Conservation (phyloP, 2,329 filamentous ascomycete species). For the Cladosporium sp. region DNA sequence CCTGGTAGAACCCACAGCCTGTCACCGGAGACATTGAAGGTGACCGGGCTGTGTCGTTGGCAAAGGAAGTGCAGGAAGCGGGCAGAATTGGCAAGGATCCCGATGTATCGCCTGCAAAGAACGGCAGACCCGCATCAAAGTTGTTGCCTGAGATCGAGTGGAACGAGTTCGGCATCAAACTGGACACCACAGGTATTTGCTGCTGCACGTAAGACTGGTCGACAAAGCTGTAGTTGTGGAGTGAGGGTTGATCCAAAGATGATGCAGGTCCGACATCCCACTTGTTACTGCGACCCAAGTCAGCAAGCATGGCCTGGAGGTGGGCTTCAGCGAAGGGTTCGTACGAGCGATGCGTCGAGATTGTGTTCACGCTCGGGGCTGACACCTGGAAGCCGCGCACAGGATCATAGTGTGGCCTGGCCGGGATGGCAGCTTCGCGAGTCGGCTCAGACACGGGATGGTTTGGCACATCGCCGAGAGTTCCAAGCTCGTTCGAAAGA, state of each 20-base stretch:
- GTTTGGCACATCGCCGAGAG: constrained; percentile 10
- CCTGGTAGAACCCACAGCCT: neutral
- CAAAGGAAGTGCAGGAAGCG: neutral
- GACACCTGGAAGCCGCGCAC: constrained; percentile 26
- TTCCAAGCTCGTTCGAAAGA: constrained; percentile 24
- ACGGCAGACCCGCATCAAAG: neutral
- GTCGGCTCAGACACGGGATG: constrained; percentile 14
- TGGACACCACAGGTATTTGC: neutral
- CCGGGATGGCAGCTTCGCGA: constrained; percentile 13
- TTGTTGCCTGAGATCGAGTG: neutral
- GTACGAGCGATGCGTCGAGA: constrained; percentile 12
- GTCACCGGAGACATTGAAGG: neutral
- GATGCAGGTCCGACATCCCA: constrained; percentile 6
- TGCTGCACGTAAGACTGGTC: neutral
- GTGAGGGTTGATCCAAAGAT: neutral
- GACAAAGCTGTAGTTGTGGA: neutral
- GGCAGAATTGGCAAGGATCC: neutral
- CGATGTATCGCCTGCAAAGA: neutral
- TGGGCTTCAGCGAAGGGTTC: constrained; percentile 8
- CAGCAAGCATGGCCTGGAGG: constrained; percentile 15
- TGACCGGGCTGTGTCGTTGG: neutral
- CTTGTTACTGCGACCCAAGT: constrained; percentile 16
- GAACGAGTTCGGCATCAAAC: neutral
- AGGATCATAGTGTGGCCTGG: constrained; percentile 31
- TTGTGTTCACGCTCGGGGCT: neutral